Conservation (phyloP, 352 stramenopile species). For the Pythium phragmitis region DNA sequence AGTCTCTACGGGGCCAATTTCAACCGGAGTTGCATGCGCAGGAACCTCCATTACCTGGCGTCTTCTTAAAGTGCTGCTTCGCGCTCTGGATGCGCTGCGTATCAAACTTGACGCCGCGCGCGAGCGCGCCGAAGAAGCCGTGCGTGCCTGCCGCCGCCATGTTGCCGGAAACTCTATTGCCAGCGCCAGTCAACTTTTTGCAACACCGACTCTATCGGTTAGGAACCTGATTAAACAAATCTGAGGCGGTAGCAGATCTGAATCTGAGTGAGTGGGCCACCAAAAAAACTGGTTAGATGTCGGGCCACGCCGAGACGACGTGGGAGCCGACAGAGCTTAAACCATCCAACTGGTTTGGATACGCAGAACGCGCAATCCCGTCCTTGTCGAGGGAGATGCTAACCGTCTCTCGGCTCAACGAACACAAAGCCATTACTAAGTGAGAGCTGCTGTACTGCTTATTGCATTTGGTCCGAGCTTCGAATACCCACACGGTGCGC, state of each 20-base stretch:
- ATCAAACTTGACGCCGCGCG: constrained; percentile 70
- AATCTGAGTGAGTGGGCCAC: background rate
- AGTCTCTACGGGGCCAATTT: background rate
- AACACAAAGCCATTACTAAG: constrained; percentile 45
- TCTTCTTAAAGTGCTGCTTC: constrained; percentile 61
- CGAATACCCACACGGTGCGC: constrained; percentile 25
- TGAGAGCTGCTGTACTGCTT: constrained; percentile 26
- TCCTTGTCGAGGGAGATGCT: constrained; percentile 95
- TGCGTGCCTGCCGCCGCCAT: constrained; percentile 31
- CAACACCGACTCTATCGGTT: background rate
- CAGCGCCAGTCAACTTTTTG: constrained; percentile 13
- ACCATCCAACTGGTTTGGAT: constrained; percentile 83
- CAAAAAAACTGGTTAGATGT: constrained; percentile 82
- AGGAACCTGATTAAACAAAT: constrained; percentile 1
- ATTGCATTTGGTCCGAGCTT: constrained; percentile 27
- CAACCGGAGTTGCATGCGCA: background rate
- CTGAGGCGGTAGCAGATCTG: background rate
- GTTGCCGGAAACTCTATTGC: constrained; percentile 1
- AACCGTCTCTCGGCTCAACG: constrained; percentile 94
- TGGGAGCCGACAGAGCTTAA: constrained; percentile 73
- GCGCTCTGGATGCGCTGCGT: constrained; percentile 53
- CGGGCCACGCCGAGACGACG: constrained; percentile 13
- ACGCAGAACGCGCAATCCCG: constrained; percentile 82
- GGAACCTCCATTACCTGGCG: constrained; percentile 25
- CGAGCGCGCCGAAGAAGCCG: constrained; percentile 69